Evolutionary conservation across 371 early-diverging fungal species (phyloP).

Genomic region (Racocetra persica): DNA sequence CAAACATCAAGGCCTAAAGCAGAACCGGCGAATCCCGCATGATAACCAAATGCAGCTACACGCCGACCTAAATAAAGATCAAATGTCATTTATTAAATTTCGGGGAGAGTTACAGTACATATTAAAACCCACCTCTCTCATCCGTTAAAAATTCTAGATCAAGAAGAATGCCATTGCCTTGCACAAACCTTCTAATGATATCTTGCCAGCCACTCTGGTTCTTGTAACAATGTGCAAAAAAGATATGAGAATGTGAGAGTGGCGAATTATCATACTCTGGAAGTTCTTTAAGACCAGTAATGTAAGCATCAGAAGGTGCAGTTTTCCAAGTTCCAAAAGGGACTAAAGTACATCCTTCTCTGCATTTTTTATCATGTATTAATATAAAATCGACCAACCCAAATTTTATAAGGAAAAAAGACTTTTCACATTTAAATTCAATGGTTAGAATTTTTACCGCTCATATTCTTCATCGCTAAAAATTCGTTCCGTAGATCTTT

Average conservation of each 20-base stretch:
- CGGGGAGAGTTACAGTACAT: not conserved
- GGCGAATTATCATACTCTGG: constrained; percentile 93
- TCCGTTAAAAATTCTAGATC: constrained; percentile 95
- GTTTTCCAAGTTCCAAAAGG: constrained; percentile 83
- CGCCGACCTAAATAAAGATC: constrained; percentile 69
- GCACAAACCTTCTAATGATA: constrained; percentile 82
- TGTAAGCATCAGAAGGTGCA: constrained; percentile 88
- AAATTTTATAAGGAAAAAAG: not conserved
- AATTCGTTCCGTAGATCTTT: constrained; percentile 81
- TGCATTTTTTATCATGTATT: constrained; percentile 43
- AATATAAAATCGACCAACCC: not conserved
- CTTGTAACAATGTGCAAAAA: constrained; percentile 98
- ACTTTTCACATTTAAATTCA: not conserved
- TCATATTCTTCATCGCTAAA: constrained; percentile 91
- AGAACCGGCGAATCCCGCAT: constrained; percentile 96
- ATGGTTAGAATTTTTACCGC: constrained; percentile 60
- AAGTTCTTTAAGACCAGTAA: constrained; percentile 96
- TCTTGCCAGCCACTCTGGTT: constrained; percentile 94
- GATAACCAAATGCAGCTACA: constrained; percentile 97
- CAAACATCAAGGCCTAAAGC: constrained; percentile 93
- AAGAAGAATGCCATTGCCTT: constrained; percentile 87
- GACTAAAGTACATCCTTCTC: constrained; percentile 84
- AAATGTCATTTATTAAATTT: not conserved
- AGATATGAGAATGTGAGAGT: constrained; percentile 94
- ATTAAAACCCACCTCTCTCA: constrained; percentile 59